A percentile compares a stretch with the other conserved stretches of the same genome.
Conservation (phyloP, 129 eudicot species). For the Flaveria ramosissima region DNA sequence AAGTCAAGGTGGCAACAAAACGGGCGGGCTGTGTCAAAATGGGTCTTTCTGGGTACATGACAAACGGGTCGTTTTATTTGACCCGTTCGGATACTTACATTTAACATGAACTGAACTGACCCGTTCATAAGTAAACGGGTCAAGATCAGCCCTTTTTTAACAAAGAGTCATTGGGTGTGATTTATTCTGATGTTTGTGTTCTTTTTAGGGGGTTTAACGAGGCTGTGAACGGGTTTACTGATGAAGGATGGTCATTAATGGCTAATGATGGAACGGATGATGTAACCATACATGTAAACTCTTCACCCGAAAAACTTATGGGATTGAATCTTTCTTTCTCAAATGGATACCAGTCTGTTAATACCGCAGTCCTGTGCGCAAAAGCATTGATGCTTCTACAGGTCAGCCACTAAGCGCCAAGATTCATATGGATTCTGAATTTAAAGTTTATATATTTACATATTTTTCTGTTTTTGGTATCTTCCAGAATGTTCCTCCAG, state of each 20-base stretch:
- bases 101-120: background rate
- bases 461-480: background rate
- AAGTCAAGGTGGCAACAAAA: background rate
- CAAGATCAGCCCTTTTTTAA: background rate
- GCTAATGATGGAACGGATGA: constrained; percentile 86
- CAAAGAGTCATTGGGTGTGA: background rate
- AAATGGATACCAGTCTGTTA: constrained; percentile 74
- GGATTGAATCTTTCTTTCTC: constrained; percentile 68
- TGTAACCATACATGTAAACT: constrained; percentile 79
- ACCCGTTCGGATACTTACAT: background rate
- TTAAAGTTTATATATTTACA: background rate
- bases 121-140: background rate
- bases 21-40: background rate
- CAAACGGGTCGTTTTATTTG: background rate
- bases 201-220: constrained; percentile 85
- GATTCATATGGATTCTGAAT: background rate
- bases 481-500: constrained; percentile 75
- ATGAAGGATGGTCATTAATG: constrained; percentile 89
- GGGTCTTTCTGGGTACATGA: background rate
- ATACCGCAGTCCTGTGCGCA: constrained; percentile 77
- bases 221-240: constrained; percentile 81
- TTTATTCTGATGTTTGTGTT: background rate
- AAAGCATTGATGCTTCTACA: constrained; percentile 96
- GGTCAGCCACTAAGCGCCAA: constrained; percentile 45
- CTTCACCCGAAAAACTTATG: constrained; percentile 90